Evolutionary conservation across 495 filamentous ascomycete species (phyloP).

Genomic region (Darksidea phi): DNA sequence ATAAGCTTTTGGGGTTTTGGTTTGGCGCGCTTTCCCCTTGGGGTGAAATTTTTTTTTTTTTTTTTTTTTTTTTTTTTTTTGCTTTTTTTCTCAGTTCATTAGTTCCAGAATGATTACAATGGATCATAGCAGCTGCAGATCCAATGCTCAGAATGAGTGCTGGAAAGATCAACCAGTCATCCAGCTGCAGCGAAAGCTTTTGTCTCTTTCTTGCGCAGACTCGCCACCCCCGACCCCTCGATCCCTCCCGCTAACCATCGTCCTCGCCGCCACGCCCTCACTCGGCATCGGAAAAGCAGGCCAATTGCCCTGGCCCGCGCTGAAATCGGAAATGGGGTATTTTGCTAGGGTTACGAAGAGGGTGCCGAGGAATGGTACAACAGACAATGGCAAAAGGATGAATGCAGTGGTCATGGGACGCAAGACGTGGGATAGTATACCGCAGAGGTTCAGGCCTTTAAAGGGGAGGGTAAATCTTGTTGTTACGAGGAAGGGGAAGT

Average conservation of each 20-base stretch:
- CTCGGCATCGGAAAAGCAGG: slow-evolving; percentile 86
- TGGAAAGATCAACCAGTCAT: too few relatives aligned
- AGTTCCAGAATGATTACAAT: too few relatives aligned
- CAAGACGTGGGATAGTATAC: slow-evolving; percentile 91
- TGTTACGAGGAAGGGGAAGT: slow-evolving; percentile 54
- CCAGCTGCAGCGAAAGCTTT: not conserved
- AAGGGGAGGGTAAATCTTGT: slow-evolving; percentile 76
- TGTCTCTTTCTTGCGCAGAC: too few relatives aligned
- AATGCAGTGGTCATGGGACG: slow-evolving; percentile 97
- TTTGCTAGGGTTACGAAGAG: slow-evolving; percentile 89
- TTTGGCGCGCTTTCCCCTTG: too few relatives aligned
- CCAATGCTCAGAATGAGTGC: too few relatives aligned
- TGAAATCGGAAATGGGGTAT: slow-evolving; percentile 88
- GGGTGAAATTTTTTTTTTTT: too few relatives aligned
- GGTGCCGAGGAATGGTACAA: slow-evolving; percentile 33
- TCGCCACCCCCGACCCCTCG: slow-evolving; percentile 45
- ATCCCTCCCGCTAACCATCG: slow-evolving; percentile 68
- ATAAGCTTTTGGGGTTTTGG: too few relatives aligned
- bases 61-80: too few relatives aligned
- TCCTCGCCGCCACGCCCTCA: slow-evolving; percentile 70
- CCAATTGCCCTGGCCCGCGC: slow-evolving; percentile 80
- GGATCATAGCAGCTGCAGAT: too few relatives aligned
- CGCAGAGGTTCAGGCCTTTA: slow-evolving; percentile 71
- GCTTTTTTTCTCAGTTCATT: too few relatives aligned
- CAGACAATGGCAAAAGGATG: too few relatives aligned